These are phyloP conservation scores for Metschnikowia arizonensis DNA, from an alignment of 805 yeast species.

Conservation along the genomic window DNA sequence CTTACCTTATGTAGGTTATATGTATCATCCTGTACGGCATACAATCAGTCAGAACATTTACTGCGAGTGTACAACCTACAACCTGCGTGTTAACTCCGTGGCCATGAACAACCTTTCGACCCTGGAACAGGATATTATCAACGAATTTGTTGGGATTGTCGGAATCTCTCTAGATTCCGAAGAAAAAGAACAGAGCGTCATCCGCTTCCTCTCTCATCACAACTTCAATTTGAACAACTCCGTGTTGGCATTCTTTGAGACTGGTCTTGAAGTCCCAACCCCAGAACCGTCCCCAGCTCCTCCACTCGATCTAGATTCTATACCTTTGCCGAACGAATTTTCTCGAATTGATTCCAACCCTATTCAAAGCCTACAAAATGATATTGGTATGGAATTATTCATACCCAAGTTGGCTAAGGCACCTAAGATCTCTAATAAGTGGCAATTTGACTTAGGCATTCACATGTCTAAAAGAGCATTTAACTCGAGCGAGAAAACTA, in stretches of 20 bases:
- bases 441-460: slow-evolving; percentile 44
- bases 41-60: not conserved
- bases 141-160: slow-evolving; percentile 16
- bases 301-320: slow-evolving; percentile 6
- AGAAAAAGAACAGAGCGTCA: slow-evolving; percentile 11
- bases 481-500: slow-evolving; percentile 3
- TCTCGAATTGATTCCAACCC: not conserved
- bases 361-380: slow-evolving; percentile 24
- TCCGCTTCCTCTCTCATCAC: slow-evolving; percentile 14
- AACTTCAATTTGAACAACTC: slow-evolving; percentile 61
- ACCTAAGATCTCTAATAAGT: slow-evolving; percentile 34
- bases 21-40: not conserved
- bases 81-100: not conserved
- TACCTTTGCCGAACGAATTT: not conserved
- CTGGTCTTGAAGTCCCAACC: slow-evolving; percentile 29
- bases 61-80: not conserved
- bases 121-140: slow-evolving; percentile 12
- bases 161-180: slow-evolving; percentile 14
- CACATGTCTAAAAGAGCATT: slow-evolving; percentile 27
- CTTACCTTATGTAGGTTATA: no score
- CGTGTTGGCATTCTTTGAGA: slow-evolving; percentile 57
- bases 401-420: slow-evolving; percentile 40
- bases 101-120: slow-evolving; percentile 8
- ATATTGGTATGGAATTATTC: slow-evolving; percentile 24
- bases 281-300: slow-evolving; percentile 5